Evolutionary conservation across 495 filamentous ascomycete species (phyloP).

Genomic region (Aspergillus affinis): DNA sequence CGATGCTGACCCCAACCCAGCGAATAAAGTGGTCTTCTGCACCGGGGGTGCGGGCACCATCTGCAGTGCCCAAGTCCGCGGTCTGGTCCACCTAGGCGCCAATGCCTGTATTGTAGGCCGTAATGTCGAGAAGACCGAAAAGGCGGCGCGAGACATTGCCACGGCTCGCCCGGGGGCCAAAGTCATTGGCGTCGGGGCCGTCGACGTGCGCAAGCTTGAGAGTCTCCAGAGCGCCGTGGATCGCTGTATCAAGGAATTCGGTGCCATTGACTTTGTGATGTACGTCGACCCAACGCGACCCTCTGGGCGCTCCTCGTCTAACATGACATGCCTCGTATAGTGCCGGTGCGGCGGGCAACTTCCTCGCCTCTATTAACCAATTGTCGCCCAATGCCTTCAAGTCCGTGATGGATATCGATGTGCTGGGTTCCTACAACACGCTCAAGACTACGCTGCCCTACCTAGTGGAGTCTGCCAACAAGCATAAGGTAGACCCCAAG

Average conservation of each 20-base stretch:
- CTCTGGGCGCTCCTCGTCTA: neutral
- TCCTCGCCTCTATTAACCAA: slow-evolving; percentile 81
- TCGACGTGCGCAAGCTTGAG: slow-evolving; percentile 78
- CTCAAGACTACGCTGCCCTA: slow-evolving; percentile 86
- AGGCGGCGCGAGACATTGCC: slow-evolving; percentile 74
- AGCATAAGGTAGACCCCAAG: slow-evolving; percentile 53
- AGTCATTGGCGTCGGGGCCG: slow-evolving; percentile 79
- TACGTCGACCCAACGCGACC: slow-evolving; percentile 37
- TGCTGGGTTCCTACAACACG: slow-evolving; percentile 90
- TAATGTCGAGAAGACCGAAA: slow-evolving; percentile 85
- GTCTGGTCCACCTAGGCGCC: slow-evolving; percentile 85
- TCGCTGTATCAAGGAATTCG: slow-evolving; percentile 75
- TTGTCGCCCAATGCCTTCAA: slow-evolving; percentile 90
- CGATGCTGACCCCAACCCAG: slow-evolving; percentile 39
- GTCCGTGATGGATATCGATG: slow-evolving; percentile 93
- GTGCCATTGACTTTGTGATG: slow-evolving; percentile 92
- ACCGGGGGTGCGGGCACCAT: slow-evolving; percentile 94
- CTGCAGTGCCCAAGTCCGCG: slow-evolving; percentile 88
- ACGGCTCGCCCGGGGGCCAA: slow-evolving; percentile 72
- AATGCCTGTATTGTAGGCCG: slow-evolving; percentile 93
- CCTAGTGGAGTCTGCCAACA: slow-evolving; percentile 67
- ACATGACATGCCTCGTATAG: slow-evolving; percentile 43
- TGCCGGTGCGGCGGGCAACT: slow-evolving; percentile 94
- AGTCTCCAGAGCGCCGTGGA: slow-evolving; percentile 71
- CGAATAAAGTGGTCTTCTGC: slow-evolving; percentile 89